Base-by-base conservation (phyloP, 169 alveolate species). In the Plasmodium vinckei region DNA sequence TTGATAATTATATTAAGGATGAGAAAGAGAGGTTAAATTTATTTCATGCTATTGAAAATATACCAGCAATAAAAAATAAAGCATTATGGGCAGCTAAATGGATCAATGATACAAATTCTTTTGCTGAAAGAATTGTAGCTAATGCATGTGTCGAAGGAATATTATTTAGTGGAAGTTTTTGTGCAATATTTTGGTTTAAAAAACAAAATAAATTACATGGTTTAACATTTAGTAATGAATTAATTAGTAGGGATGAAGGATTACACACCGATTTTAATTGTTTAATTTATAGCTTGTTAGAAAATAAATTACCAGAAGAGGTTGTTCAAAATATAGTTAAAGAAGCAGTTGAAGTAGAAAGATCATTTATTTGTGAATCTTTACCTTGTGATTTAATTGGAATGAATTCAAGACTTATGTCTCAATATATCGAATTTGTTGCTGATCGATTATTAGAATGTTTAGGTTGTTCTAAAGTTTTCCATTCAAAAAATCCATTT, bases 181-280 rank as follows among this genome's bases (percentile, higher is more conserved):
- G 99, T 91, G 99, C 99, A 17, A 98, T 98, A 46, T 98, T 97
- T 95, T 98, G 99, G 99, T 97, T 98, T 77, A 99, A 99, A 93
- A 98, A 98, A 93, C 97, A 99, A 27, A 98, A 98, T 13, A 93
- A 97, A 70, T 96, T 97, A 98, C 99, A 99, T 44, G 99, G 99
- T 3, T 96, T 98, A 23, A 97, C 99, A 3, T 97, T 96, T 89
- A 95, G 98, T 87, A 97, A 99, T 94, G 99, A 99, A 93, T 94
- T 98, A 56, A 98, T 98, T 64, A 93, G 98, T 33, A 96, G 99
- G 77, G 99, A 98, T 88, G 99, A 98, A 94, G 99, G 99, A 1
- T 92, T 99, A 53, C 99, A 99, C 92, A 99, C 99, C 15, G 99
- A 99, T 91, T 99, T 99, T 89, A 99, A 99, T 21, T 98, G 99